A percentile compares a stretch with the other conserved stretches of the same genome.
Conservation (phyloP, 2,329 filamentous ascomycete species). For the Dactylellina parvicollis region DNA sequence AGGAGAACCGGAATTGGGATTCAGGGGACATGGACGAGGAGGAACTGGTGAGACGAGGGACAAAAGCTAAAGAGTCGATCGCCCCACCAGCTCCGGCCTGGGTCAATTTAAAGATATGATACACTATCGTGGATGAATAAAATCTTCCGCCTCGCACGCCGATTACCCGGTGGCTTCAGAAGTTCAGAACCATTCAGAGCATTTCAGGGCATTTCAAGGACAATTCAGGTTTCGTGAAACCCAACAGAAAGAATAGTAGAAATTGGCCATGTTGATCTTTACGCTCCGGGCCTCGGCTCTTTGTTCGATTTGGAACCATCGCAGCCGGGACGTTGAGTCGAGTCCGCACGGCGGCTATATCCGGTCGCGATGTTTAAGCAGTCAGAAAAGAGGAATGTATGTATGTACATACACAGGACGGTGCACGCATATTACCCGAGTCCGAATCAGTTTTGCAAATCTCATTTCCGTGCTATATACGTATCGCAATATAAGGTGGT, state of each 20-base stretch:
- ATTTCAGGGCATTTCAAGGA: not conserved
- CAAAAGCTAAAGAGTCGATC: not conserved
- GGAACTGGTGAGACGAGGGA: not conserved
- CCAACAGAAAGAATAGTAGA: not conserved
- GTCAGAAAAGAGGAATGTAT: no score
- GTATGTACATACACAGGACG: no score
- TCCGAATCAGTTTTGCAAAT: no score
- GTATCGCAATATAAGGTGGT: not conserved
- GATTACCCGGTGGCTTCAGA: not conserved
- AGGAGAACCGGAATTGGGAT: not conserved
- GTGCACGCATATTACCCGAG: no score
- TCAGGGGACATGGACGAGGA: not conserved
- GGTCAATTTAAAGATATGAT: slow-evolving; percentile 27
- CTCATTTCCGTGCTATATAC: not conserved
- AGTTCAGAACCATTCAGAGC: not conserved
- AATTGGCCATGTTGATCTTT: no score
- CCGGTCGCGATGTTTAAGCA: no score
- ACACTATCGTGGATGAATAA: not conserved
- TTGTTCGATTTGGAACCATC: no score
- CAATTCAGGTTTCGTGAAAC: not conserved
- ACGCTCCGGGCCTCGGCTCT: no score
- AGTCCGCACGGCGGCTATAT: no score
- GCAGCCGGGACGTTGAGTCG: no score
- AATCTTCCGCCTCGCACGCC: not conserved
- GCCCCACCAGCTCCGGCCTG: slow-evolving; percentile 12